These are phyloP conservation scores for Didymella pinodella DNA, from an alignment of 2,329 filamentous ascomycete species.

Conservation along the genomic window DNA sequence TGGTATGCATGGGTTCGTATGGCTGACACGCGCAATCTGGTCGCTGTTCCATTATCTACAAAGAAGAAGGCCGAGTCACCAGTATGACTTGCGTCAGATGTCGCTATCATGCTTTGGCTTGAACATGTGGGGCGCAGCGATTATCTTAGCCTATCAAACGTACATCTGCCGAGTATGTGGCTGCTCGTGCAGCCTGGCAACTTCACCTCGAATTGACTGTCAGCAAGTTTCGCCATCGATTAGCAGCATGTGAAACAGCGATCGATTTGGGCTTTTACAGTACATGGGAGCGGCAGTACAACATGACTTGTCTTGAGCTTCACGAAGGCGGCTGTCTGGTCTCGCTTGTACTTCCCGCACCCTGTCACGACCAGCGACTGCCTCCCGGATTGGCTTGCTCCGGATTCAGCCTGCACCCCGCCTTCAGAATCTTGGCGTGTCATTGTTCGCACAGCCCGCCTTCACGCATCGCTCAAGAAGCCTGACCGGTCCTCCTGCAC, in stretches of 20 bases:
- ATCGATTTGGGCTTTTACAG: too few species aligned
- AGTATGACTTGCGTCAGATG: conserved; percentile 5
- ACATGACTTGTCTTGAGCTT: too few species aligned
- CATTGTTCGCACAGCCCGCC: background rate
- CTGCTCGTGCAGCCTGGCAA: conserved; percentile 1
- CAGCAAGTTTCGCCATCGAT: too few species aligned
- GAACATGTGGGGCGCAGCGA: conserved; percentile 3
- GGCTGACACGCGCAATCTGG: background rate
- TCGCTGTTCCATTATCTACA: background rate
- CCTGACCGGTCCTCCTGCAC: conserved; percentile 1
- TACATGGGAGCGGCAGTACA: too few species aligned
- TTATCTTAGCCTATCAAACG: background rate
- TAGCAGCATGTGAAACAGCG: too few species aligned
- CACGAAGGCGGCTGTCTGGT: too few species aligned
- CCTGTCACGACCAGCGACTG: background rate
- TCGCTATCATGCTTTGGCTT: background rate
- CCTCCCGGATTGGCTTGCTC: background rate
- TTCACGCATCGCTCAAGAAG: background rate
- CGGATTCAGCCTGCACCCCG: background rate
- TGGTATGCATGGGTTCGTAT: conserved; percentile 32
- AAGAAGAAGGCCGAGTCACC: conserved; percentile 1
- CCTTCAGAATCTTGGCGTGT: background rate
- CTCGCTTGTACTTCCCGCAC: background rate
- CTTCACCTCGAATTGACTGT: too few species aligned
- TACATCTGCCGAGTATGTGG: background rate